Evolutionary conservation across 495 filamentous ascomycete species (phyloP).

Genomic region (Penicillium angulare): DNA sequence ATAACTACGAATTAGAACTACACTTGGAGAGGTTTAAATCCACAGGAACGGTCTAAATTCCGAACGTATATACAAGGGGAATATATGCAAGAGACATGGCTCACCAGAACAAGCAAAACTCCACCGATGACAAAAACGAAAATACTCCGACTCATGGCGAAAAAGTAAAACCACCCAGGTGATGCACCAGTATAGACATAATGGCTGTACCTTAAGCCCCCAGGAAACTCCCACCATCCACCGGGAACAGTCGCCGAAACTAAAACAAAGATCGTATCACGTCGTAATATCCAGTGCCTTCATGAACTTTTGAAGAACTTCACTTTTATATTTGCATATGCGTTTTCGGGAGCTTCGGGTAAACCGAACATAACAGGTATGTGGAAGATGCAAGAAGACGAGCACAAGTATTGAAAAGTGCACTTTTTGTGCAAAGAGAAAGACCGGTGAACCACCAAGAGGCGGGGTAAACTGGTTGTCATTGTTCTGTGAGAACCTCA

Average conservation of each 20-base stretch:
- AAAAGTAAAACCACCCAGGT: slow-evolving; percentile 9
- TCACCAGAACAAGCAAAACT: slow-evolving; percentile 3
- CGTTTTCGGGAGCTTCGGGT: not conserved
- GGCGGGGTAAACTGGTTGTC: not conserved
- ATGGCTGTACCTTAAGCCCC: slow-evolving; percentile 6
- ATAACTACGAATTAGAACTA: too few species aligned
- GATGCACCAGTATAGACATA: slow-evolving; percentile 12
- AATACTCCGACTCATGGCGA: slow-evolving; percentile 11
- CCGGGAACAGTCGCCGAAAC: not conserved
- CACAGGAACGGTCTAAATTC: slow-evolving; percentile 2
- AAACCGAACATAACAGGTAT: too few species aligned
- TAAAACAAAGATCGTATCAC: slow-evolving; percentile 6
- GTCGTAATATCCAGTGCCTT: slow-evolving; percentile 7
- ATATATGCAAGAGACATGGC: slow-evolving; percentile 9
- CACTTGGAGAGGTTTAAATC: too few species aligned
- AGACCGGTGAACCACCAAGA: too few species aligned
- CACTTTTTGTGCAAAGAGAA: not conserved
- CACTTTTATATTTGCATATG: slow-evolving; percentile 9
- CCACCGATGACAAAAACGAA: slow-evolving; percentile 6
- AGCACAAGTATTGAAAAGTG: not conserved
- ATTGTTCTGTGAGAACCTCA: slow-evolving; percentile 26
- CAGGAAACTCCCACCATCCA: not conserved
- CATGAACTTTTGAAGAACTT: slow-evolving; percentile 2
- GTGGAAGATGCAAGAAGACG: too few species aligned
- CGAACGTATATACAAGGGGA: slow-evolving; percentile 3